Percentiles rank a stretch among this genome's conserved stretches.
phyloP scores from a whole-genome alignment of 192 early-diverging fungal species.

The Coemansia sp. region DNA sequence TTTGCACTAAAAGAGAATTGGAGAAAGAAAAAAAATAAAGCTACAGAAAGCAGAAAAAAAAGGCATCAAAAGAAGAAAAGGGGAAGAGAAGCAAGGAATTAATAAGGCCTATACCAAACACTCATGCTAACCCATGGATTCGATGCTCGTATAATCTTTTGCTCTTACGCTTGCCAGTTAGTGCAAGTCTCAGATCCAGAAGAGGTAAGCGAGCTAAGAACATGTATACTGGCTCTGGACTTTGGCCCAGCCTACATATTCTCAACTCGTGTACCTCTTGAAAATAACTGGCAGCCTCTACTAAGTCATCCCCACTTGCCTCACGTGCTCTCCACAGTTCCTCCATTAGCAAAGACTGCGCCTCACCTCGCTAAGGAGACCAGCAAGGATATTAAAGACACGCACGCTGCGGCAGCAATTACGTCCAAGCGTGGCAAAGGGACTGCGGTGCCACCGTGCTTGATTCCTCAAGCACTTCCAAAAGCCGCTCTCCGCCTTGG shows the following conservation, averaged over 20 bases:
- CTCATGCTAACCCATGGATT: background rate
- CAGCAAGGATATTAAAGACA: constrained; percentile 3
- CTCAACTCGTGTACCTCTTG: background rate
- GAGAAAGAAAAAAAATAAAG: background rate
- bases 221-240: background rate
- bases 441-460: background rate
- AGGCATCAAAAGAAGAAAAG: background rate
- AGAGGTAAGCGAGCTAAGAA: background rate
- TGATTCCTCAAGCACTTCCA: background rate
- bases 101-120: background rate
- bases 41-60: constrained; percentile 14
- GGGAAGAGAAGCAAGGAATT: background rate
- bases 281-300: background rate
- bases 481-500: background rate
- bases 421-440: background rate
- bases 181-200: background rate
- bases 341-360: background rate
- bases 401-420: background rate
- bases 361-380: background rate
- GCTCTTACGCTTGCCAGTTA: background rate
- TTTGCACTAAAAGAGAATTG: constrained; percentile 2
- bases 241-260: background rate
- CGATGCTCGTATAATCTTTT: background rate
- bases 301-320: background rate
- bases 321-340: background rate